These are phyloP conservation scores for Solanum gracilifrons DNA, from an alignment of 257 asterid genomes.

Conservation along the genomic window DNA sequence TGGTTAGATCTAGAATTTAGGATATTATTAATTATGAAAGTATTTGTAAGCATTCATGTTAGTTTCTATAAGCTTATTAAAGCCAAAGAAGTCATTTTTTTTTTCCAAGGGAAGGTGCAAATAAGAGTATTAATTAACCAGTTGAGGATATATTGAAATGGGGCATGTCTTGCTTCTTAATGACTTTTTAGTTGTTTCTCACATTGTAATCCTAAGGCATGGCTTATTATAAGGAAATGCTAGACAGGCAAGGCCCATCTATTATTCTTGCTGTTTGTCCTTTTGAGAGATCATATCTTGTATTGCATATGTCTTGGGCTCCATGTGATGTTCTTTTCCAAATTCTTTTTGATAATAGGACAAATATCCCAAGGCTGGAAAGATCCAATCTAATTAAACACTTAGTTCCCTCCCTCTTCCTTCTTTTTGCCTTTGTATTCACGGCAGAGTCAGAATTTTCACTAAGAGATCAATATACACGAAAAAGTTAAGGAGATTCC, in stretches of 20 bases:
- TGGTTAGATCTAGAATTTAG: background rate
- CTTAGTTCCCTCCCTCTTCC: background rate
- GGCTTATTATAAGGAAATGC: conserved; percentile 8
- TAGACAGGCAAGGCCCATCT: conserved; percentile 14
- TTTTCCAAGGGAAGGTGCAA: conserved; percentile 1
- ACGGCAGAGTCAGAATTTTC: background rate
- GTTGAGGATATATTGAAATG: conserved; percentile 10
- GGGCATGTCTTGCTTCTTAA: conserved; percentile 8
- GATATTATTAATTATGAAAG: background rate
- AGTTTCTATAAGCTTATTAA: background rate
- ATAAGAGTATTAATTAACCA: conserved; percentile 9
- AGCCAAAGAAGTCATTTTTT: background rate
- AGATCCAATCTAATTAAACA: background rate
- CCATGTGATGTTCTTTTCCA: conserved; percentile 15
- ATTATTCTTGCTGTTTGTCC: conserved; percentile 24
- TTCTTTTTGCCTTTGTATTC: background rate
- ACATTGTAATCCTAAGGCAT: background rate
- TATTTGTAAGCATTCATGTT: background rate
- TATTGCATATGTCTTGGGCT: conserved; percentile 31
- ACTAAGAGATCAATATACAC: background rate
- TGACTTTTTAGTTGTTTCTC: conserved; percentile 20
- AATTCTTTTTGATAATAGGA: conserved; percentile 7
- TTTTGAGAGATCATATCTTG: conserved; percentile 16
- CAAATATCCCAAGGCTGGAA: conserved; percentile 22
- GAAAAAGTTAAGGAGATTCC: background rate